Percentiles rank a stretch among this genome's conserved stretches.
Evolutionary conservation across 257 asterid genomes (phyloP).

Genomic region (Verbascum thapsus): DNA sequence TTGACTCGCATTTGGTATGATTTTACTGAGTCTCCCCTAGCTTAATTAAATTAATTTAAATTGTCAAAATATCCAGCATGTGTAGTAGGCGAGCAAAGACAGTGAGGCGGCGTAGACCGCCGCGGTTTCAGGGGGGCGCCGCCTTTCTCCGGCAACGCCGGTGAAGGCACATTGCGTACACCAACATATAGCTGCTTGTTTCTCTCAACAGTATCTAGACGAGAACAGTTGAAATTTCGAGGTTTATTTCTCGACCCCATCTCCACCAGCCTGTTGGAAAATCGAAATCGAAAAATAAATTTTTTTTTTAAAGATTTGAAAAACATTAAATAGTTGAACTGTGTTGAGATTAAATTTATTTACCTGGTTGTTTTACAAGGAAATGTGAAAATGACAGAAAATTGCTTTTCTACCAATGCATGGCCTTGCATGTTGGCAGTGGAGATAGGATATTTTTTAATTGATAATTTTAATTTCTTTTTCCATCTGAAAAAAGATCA

Average conservation of each 20-base stretch:
- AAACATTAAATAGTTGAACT: not conserved
- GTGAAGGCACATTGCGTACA: constrained; percentile 10
- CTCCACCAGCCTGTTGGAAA: constrained; percentile 17
- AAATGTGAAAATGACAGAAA: too few relatives aligned
- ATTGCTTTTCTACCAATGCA: too few relatives aligned
- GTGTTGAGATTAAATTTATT: not conserved
- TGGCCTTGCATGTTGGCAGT: too few relatives aligned
- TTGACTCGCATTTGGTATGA: too few relatives aligned
- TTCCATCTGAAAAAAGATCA: too few relatives aligned
- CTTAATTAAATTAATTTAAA: too few relatives aligned
- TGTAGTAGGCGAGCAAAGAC: constrained; percentile 41
- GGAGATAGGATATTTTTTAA: too few relatives aligned
- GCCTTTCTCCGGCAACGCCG: constrained; percentile 5
- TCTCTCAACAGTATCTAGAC: constrained; percentile 1
- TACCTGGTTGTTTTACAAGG: not conserved
- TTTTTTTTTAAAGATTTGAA: too few relatives aligned
- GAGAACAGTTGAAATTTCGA: constrained; percentile 13
- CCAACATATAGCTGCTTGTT: constrained; percentile 22
- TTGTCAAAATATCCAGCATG: constrained; percentile 38
- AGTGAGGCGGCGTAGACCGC: constrained; percentile 12
- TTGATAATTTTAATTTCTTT: too few relatives aligned
- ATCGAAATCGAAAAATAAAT: not conserved
- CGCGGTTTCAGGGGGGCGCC: constrained; percentile 15
- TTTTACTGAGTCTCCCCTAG: too few relatives aligned
- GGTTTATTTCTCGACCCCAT: constrained; percentile 23